Conservation (phyloP, 352 stramenopile genomes). For the Phytophthora fragariae region DNA sequence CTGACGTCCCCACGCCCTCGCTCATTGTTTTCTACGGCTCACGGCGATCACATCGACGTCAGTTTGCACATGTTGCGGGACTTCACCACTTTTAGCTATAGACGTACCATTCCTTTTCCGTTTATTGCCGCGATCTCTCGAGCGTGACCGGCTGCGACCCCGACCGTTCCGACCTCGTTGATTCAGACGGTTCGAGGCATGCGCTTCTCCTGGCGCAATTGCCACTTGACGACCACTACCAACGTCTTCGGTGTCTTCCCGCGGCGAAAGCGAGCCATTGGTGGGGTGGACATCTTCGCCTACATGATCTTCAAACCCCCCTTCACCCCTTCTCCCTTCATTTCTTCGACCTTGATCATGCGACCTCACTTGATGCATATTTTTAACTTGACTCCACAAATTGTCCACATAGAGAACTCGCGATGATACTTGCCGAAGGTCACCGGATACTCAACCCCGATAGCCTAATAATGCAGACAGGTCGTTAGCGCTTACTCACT, state of each 20-base stretch:
- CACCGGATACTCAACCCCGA: conserved; percentile 70
- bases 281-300: conserved; percentile 20
- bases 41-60: conserved; percentile 3
- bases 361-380: conserved; percentile 5
- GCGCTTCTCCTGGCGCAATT: conserved; percentile 23
- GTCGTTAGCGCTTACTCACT: neutral
- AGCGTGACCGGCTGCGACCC: conserved; percentile 37
- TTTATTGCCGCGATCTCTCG: conserved; percentile 41
- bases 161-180: conserved; percentile 27
- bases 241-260: conserved; percentile 26
- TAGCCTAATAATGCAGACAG: conserved; percentile 51
- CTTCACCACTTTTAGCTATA: neutral
- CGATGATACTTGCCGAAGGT: conserved; percentile 80
- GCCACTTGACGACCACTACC: conserved; percentile 40
- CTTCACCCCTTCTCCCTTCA: conserved; percentile 13
- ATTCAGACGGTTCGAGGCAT: conserved; percentile 11
- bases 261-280: conserved; percentile 15
- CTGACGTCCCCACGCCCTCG: conserved; percentile 39
- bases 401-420: conserved; percentile 81
- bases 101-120: conserved; percentile 47
- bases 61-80: conserved; percentile 7
- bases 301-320: conserved; percentile 36
- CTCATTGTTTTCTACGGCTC: conserved; percentile 25
- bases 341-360: conserved; percentile 21
- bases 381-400: conserved; percentile 62